Conservation (phyloP, 208 protist species). For the Angomonas deanei region DNA sequence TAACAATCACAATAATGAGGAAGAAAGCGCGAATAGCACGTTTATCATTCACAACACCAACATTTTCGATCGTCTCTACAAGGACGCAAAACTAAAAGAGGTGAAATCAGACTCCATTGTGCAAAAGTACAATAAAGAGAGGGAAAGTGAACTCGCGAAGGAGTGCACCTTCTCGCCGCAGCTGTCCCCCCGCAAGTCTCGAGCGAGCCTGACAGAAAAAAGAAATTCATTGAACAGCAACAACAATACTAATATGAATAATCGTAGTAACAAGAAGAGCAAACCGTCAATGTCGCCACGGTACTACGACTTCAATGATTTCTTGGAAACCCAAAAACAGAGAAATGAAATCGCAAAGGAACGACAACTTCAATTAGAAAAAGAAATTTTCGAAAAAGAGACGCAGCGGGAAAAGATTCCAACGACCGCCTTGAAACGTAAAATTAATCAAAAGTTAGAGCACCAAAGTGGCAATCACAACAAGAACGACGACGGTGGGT, state of each 20-base stretch:
- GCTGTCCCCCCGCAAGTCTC: not conserved
- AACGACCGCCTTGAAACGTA: not conserved
- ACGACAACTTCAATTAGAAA: not conserved
- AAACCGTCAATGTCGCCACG: not conserved
- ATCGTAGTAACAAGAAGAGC: not conserved
- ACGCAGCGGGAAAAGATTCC: not conserved
- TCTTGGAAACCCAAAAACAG: constrained; percentile 16
- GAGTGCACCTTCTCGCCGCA: constrained; percentile 21
- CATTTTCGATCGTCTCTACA: constrained; percentile 27
- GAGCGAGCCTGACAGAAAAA: not conserved
- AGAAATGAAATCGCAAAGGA: not conserved
- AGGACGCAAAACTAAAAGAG: constrained; percentile 18
- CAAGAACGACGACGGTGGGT: constrained; percentile 16
- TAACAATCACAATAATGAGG: no score
- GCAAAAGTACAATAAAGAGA: not conserved
- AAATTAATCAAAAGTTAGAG: not conserved
- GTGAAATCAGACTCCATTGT: not conserved
- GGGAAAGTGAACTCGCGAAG: not conserved
- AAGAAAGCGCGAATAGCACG: no score
- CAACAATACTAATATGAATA: constrained; percentile 4
- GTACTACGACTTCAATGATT: constrained; percentile 17
- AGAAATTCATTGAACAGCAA: no score
- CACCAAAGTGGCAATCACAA: not conserved
- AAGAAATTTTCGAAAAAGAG: not conserved
- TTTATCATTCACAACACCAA: no score